phyloP scores from a whole-genome alignment of 2,329 filamentous ascomycete species.

The Fusarium papillatum region DNA sequence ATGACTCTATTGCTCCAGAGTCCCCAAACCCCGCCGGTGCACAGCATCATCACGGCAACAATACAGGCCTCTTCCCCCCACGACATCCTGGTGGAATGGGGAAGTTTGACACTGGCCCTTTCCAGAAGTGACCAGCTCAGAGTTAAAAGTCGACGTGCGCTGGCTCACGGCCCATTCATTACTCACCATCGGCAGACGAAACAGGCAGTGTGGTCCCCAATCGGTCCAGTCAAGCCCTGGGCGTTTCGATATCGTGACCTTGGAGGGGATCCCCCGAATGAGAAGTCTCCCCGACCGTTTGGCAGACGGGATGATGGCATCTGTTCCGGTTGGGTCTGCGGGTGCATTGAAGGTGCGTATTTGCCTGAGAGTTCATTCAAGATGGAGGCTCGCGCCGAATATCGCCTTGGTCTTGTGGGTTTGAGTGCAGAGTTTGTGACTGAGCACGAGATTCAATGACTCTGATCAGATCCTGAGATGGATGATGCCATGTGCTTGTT shows the following conservation, averaged over 20 bases:
- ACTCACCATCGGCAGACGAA: constrained; percentile 23
- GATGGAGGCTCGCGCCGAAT: constrained; percentile 1
- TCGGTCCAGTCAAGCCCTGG: constrained; percentile 14
- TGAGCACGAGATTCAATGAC: not conserved
- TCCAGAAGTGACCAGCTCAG: constrained; percentile 31
- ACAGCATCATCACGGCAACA: constrained; percentile 20
- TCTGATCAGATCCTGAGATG: constrained; percentile 3
- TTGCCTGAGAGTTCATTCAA: constrained; percentile 2
- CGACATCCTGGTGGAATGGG: constrained; percentile 19
- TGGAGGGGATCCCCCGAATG: constrained; percentile 7
- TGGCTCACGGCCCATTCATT: constrained; percentile 34
- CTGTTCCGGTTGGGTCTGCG: constrained; percentile 28
- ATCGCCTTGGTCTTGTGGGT: not conserved
- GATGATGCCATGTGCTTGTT: constrained; percentile 1
- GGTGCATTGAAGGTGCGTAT: not conserved
- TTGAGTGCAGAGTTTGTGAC: not conserved
- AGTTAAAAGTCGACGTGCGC: constrained; percentile 2
- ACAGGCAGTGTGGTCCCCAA: constrained; percentile 15
- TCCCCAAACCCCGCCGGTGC: constrained; percentile 31
- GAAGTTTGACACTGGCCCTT: constrained; percentile 33
- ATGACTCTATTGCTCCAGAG: constrained; percentile 12
- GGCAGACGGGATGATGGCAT: constrained; percentile 28
- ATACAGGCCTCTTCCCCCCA: constrained; percentile 24
- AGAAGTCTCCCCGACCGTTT: constrained; percentile 11
- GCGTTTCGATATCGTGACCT: constrained; percentile 23